Base-by-base conservation (phyloP, 768 basidiomycete genomes). In the Tephrocybe sp. region DNA sequence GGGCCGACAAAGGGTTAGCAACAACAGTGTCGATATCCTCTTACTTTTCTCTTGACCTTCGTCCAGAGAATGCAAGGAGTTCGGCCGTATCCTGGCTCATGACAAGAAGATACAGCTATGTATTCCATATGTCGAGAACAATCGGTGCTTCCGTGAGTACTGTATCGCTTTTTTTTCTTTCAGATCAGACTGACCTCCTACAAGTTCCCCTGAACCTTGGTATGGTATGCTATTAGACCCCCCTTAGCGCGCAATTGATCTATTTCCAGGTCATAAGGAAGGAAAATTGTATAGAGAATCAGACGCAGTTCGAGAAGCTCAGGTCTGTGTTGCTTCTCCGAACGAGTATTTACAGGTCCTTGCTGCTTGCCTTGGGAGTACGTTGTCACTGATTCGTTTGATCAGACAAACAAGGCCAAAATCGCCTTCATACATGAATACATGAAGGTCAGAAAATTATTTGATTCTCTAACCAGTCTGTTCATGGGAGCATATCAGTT, bases 371-470 rank as follows among this genome's bases (percentile, higher is more conserved):
- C 14, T n/a, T n/a, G n/a, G n/a, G n/a, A 8, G 10, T 14, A 14
- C 28, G 10, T 38, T n/a, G 15, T 12, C 18, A 2, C 4, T 10
- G 18, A 23, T 5, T 14, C 1, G 4, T 39, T 11, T 10, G 26
- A n/a, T 10, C 39, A 60, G 56, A 51, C 42, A 5, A 54, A 51
- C 11, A 12, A 38, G 21, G 23, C 10, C 9, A 52, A 52, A 23
- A 43, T 55, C n/a, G 37, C n/a, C 12, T 57, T 34, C 37, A 40
- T 28, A 12, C 32, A 17, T 3, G 34, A 48, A 33, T 62, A 51
- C 25, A 57, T 58, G 54, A 40, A 48, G 53, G 60, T 60, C 28
- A 41, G 46, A 44, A 8, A 17, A 10, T 15, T 12, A 15, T 18
- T 32, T 3, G 15, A 11, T 26, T n/a, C 34, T 25, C 32, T n/a